phyloP scores from a whole-genome alignment of 495 filamentous ascomycete species.

The Xylaria sp. region DNA sequence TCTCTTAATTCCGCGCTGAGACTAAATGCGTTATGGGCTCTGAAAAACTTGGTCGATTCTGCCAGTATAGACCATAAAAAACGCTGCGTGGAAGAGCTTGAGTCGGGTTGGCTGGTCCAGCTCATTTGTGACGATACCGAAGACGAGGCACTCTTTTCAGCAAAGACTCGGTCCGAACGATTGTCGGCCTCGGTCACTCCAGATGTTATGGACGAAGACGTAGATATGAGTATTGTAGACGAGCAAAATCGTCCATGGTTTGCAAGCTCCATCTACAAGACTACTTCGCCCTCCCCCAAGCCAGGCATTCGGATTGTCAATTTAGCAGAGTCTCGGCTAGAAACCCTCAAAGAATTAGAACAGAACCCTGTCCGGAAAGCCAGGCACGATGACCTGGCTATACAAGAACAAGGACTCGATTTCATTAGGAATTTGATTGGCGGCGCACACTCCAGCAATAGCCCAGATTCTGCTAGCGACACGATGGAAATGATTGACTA shows the following conservation, averaged over 20 bases:
- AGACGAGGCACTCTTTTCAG: slow-evolving; percentile 53
- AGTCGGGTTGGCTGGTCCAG: slow-evolving; percentile 78
- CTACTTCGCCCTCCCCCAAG: slow-evolving; percentile 28
- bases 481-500: slow-evolving; percentile 80
- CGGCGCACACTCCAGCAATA: slow-evolving; percentile 64
- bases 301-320: slow-evolving; percentile 41
- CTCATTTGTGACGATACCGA: slow-evolving; percentile 69
- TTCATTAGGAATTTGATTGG: slow-evolving; percentile 89
- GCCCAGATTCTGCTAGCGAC: slow-evolving; percentile 67
- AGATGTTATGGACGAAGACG: slow-evolving; percentile 70
- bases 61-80: slow-evolving; percentile 74
- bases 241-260: slow-evolving; percentile 46
- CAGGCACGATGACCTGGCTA: slow-evolving; percentile 77
- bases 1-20: slow-evolving; percentile 74
- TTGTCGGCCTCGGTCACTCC: slow-evolving; percentile 40
- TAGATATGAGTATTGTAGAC: slow-evolving; percentile 54
- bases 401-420: slow-evolving; percentile 90
- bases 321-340: slow-evolving; percentile 57
- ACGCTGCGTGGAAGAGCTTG: slow-evolving; percentile 75
- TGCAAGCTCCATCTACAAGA: slow-evolving; percentile 35
- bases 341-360: slow-evolving; percentile 62
- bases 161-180: slow-evolving; percentile 40
- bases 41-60: slow-evolving; percentile 83
- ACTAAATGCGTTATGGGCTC: slow-evolving; percentile 86
- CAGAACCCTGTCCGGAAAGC: slow-evolving; percentile 63